These are phyloP conservation scores for Neltuma alba DNA, from an alignment of 306 rosid genomes.

Conservation along the genomic window DNA sequence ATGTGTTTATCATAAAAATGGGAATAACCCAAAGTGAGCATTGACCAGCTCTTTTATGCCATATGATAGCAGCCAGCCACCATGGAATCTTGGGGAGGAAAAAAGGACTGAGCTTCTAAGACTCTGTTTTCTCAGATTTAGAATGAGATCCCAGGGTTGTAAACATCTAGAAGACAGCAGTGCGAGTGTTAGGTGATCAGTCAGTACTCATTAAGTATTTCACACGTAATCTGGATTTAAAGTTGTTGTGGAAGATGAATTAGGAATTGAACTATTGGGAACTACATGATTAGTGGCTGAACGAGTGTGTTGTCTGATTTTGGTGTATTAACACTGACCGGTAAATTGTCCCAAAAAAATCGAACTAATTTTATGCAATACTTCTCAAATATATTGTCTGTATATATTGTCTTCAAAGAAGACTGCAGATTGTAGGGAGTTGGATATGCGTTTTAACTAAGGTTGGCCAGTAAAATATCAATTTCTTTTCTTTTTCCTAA, in stretches of 20 bases:
- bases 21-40: background rate
- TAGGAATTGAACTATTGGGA: background rate
- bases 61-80: background rate
- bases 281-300: background rate
- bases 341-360: background rate
- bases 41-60: background rate
- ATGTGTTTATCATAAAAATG: background rate
- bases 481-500: constrained; percentile 17
- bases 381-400: background rate
- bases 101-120: background rate
- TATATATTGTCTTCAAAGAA: background rate
- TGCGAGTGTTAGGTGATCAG: background rate
- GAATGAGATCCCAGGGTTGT: background rate
- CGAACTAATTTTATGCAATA: background rate
- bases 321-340: background rate
- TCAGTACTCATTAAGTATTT: background rate
- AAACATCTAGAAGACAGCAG: background rate
- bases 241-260: background rate
- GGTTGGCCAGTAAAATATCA: background rate
- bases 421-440: background rate
- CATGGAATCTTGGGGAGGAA: background rate
- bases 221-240: background rate
- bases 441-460: background rate
- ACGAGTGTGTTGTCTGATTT: background rate
- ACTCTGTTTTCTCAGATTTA: background rate